A percentile compares a stretch with the other conserved stretches of the same genome.
These are phyloP conservation scores for Claviceps sorghi DNA, from an alignment of 2,329 filamentous ascomycete genomes.

Conservation along the genomic window DNA sequence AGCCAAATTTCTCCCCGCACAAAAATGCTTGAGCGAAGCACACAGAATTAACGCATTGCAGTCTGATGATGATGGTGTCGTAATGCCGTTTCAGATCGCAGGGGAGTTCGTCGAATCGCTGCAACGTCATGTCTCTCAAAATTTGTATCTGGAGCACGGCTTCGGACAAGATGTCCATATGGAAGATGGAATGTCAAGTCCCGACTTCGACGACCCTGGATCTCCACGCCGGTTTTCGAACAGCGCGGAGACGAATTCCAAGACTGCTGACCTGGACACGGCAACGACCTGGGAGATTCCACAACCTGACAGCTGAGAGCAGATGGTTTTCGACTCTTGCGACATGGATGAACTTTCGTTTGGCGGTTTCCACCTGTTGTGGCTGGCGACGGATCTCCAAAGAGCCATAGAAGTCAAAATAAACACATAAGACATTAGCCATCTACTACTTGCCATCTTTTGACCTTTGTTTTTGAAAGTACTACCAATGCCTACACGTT, in stretches of 20 bases:
- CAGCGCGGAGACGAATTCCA: background rate
- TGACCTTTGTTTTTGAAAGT: background rate
- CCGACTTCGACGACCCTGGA: conserved; percentile 31
- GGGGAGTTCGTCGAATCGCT: conserved; percentile 37
- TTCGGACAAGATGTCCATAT: conserved; percentile 21
- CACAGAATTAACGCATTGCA: conserved; percentile 37
- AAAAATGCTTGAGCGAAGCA: conserved; percentile 61
- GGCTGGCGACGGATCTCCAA: background rate
- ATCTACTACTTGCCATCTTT: background rate
- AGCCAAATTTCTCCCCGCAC: conserved; percentile 63
- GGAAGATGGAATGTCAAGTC: conserved; percentile 23
- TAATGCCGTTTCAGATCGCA: conserved; percentile 35
- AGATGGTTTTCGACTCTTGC: background rate
- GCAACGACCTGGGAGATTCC: conserved; percentile 22
- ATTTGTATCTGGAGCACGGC: conserved; percentile 21
- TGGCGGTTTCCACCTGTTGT: background rate
- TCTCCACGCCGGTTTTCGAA: conserved; percentile 27
- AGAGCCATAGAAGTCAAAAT: background rate
- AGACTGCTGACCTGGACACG: conserved; percentile 31
- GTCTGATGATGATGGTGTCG: conserved; percentile 30
- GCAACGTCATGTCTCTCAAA: conserved; percentile 33
- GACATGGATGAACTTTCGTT: background rate
- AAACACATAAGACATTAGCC: background rate
- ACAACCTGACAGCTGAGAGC: background rate
- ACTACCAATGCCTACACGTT: background rate